Evolutionary conservation across 495 filamentous ascomycete species (phyloP), one percentile per base, ranked within the genome.

Genomic region (Platismatia glauca): DNA sequence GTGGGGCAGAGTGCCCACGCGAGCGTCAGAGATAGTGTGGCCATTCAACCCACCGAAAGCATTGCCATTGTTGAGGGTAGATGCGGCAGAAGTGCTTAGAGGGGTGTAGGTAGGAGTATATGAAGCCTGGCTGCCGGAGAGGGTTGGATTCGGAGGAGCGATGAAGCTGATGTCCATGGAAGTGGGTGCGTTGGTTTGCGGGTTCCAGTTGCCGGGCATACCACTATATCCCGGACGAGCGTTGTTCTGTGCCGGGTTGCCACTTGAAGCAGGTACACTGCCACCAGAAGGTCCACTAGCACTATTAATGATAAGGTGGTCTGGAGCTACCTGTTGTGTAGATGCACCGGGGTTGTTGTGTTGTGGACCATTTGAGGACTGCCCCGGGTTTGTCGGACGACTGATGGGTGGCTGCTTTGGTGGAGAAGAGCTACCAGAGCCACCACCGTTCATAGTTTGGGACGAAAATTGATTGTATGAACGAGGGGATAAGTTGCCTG

Each of bases 391-490:
- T 33, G 9, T 52, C 15, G 64, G 60, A 46, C 60, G 64, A 50
- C 55, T 63, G 35, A 66, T 66, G 27, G 64, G 64, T n/a, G 64
- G 60, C 22, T 66, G 64, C 34, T 29, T 44, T 34, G 55, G 22
- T 22, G 59, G 60, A 24, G 29, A 37, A 34, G 31, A 35, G 55
- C 9, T 35, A 13, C 59, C 24, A n/a, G 31, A 27, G 55, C 8
- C 34, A 33, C 59, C 20, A 18, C 27, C 59, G 15, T 33, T 61
- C 34, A 22, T 22, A 18, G 5, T 37, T 1, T 53, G 22, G 1
- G 38, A 9, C 1, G 37, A n/a, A 35, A 52, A 18, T 7, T 50
- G 33, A 31, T 38, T 43, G 33, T 22, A 31, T 12, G 55, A 37
- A 4, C 31, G 16, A 1, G 15, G 29, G n/a, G 46, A 34, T 31